Conservation (phyloP, 192 early-diverging fungal genomes). For the Diversispora epigaea region DNA sequence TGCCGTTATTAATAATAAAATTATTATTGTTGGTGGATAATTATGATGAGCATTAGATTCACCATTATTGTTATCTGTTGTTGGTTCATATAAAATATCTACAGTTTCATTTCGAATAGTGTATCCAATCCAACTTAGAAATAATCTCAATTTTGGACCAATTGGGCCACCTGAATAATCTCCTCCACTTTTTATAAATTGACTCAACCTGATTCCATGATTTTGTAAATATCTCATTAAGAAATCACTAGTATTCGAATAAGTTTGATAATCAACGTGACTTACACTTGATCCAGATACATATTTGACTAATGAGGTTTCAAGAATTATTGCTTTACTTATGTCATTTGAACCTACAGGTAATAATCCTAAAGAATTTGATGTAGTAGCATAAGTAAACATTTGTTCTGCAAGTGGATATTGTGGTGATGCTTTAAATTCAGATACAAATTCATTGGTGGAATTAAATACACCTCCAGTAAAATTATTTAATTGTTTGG, state of each 20-base stretch:
- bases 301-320: conserved; percentile 42
- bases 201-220: conserved; percentile 36
- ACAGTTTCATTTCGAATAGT: too few relatives aligned
- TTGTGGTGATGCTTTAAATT: conserved; percentile 23
- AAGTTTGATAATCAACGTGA: conserved; percentile 41
- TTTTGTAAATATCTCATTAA: conserved; percentile 45
- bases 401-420: conserved; percentile 2
- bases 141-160: conserved; percentile 35
- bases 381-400: conserved; percentile 5
- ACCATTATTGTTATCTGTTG: too few relatives aligned
- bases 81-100: too few relatives aligned
- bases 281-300: conserved; percentile 39
- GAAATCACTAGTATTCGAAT: conserved; percentile 39
- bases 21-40: too few relatives aligned
- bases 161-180: conserved; percentile 35
- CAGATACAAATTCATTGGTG: neutral
- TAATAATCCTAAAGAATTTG: conserved; percentile 24
- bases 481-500: neutral
- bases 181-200: conserved; percentile 18
- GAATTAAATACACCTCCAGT: neutral
- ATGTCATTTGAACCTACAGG: neutral
- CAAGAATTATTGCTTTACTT: conserved; percentile 31
- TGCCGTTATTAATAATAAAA: too few relatives aligned
- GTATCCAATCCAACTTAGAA: conserved; percentile 39
- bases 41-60: too few relatives aligned